Base-by-base conservation (phyloP, 805 yeast species). In the Sugiyamaella qingdaonensis region DNA sequence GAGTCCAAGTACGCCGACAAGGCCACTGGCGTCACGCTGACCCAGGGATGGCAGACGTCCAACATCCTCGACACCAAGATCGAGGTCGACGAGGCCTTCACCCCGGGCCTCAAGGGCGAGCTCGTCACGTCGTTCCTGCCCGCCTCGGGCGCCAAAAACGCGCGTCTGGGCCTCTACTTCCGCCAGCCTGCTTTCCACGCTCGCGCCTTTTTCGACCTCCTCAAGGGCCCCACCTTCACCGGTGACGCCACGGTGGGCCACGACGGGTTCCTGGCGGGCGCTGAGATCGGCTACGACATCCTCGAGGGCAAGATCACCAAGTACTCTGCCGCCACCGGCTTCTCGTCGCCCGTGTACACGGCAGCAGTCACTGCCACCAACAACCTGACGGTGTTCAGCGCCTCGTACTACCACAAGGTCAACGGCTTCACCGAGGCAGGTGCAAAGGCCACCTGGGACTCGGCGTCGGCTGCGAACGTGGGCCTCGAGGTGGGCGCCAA, bases 1-100 rank as follows among this genome's bases (percentile, higher is more conserved):
- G 98, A 94, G 76, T 87, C 95, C 66, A 89, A 88, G 79, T 88
- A 85, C 79, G 75, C 87, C 58, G 99, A 94, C 82, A 89, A 89
- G 80, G 80, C 90, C 58, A 78, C 94, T 58, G 97, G 97, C 60
- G 78, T 94, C 68, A 83, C 97, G 61, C 77, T 94, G 69, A 90
- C 97, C 64, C 98, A 94, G 80, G 96, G 97, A 70, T 91, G 98
- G 97, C 85, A 91, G 78, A 88, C 95, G 65, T 85, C 95, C 73
- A 92, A 92, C 74, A 80, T 86, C 61, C 78, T 94, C 70, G 86
- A 82, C 79, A 88, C 98, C 77, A 92, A 89, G 81, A 80, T 94
- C 64, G 97, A 92, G 78, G 80, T 94, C 67, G 80, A 85, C 55
- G 95, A 91, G 73, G 86, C 89, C 65, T 81, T 92, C 75, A 86